Evolutionary conservation across 345 rosid species (phyloP), one percentile per base, ranked within the genome.

Genomic region (Arabidopsis arenosa): DNA sequence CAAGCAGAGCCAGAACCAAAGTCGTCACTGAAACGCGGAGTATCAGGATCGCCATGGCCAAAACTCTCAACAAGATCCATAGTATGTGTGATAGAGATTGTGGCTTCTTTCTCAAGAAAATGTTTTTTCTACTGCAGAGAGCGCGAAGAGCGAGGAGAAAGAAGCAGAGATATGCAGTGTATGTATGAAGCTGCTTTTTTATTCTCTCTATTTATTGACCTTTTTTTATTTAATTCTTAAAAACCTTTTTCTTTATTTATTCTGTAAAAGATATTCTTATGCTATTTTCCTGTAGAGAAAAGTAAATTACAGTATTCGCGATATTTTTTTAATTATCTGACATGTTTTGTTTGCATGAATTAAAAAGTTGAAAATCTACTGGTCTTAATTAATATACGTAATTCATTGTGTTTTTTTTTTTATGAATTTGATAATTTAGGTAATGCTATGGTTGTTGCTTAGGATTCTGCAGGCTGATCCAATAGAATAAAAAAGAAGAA

Each of bases 1-100:
- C 96, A 92, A 68, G 85, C 75, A 3, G 82, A 79, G 47, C 68
- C 56, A 32, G 62, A 57, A 43, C 33, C 79, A 23, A 63, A 28
- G 53, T 74, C 82, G 30, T 74, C 81, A 18, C 74, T 78, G 52
- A 66, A 78, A 65, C 73, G 77, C 48, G 73, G 73, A 69, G 73
- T 63, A 5, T 76, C 80, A 3, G 57, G 36, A 5, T 72, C 77
- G 48, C 72, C 81, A 60, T 72, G 66, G 39, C 28, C 26, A 3
- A 28, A 57, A 9, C 49, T 78, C 51, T 66, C 73, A 30, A 36
- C 35, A 33, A 65, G 6, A 43, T 72, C 77, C 77, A 78, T 78
- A 39, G 48, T 64, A 17, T 6, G n/a, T 2, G n/a, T 2, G 35
- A 53, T 1, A 6, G 80, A 33, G 76, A 70, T 21, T 45, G 77